phyloP scores from a whole-genome alignment of 1,284 basidiomycete genomes.

The Sparassis latifolia region DNA sequence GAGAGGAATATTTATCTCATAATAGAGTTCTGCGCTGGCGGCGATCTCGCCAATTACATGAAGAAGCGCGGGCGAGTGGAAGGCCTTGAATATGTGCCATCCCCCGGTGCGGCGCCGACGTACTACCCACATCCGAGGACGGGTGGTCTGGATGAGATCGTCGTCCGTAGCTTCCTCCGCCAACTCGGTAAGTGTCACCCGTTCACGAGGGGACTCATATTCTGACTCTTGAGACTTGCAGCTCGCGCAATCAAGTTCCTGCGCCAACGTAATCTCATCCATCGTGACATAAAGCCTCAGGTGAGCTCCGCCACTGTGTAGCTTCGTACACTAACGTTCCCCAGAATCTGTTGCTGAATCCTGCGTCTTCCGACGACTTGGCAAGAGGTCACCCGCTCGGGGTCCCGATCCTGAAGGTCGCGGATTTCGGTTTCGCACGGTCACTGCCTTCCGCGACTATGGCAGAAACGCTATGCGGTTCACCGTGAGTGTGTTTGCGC shows the following conservation, averaged over 20 bases:
- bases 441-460: slow-evolving; percentile 88
- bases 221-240: slow-evolving; percentile 22
- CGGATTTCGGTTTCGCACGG: slow-evolving; percentile 97
- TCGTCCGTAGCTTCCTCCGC: slow-evolving; percentile 88
- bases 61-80: slow-evolving; percentile 88
- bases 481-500: slow-evolving; percentile 59
- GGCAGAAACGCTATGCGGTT: slow-evolving; percentile 97
- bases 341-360: slow-evolving; percentile 86
- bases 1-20: slow-evolving; percentile 94
- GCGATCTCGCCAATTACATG: slow-evolving; percentile 95
- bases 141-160: slow-evolving; percentile 87
- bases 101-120: slow-evolving; percentile 58
- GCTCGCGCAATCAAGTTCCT: slow-evolving; percentile 93
- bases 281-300: slow-evolving; percentile 97
- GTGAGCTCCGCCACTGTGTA: slow-evolving; percentile 27
- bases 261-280: slow-evolving; percentile 85
- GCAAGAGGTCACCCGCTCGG: slow-evolving; percentile 85
- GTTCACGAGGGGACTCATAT: slow-evolving; percentile 3
- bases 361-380: slow-evolving; percentile 74
- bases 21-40: slow-evolving; percentile 96
- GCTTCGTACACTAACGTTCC: slow-evolving; percentile 1
- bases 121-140: slow-evolving; percentile 89
- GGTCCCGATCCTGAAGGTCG: slow-evolving; percentile 92
- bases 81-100: slow-evolving; percentile 73
- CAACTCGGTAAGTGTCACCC: slow-evolving; percentile 69